Conservation (phyloP, 116 monocot species). For the Papilionanthe hybrid region DNA sequence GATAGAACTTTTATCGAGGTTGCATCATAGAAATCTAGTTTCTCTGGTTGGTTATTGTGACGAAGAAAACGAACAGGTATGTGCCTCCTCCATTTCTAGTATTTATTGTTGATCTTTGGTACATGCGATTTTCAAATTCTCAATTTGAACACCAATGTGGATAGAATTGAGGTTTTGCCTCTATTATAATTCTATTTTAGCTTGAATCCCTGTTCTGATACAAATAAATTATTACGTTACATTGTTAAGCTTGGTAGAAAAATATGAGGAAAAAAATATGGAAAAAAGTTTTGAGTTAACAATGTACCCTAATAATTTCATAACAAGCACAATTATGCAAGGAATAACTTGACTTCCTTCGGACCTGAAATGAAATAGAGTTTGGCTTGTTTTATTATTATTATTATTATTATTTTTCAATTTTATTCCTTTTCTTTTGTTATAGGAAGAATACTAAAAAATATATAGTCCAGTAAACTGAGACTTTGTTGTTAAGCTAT, state of each 20-base stretch:
- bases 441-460: neutral
- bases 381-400: no score
- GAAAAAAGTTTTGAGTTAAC: neutral
- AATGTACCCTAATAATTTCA: neutral
- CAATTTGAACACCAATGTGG: neutral
- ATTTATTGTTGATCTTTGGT: neutral
- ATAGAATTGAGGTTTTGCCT: neutral
- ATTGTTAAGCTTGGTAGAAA: no score
- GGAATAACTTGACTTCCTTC: no score
- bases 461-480: neutral
- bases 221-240: neutral
- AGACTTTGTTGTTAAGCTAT: neutral
- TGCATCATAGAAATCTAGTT: conserved; percentile 60
- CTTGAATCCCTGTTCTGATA: neutral
- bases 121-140: neutral
- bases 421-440: neutral
- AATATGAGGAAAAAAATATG: neutral
- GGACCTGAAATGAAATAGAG: no score
- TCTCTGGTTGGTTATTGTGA: conserved; percentile 61
- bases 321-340: neutral
- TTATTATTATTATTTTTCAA: no score
- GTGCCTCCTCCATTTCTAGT: neutral
- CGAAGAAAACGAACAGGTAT: conserved; percentile 65
- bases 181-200: neutral
- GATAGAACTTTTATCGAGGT: conserved; percentile 55